Evolutionary conservation across 2,329 filamentous ascomycete species (phyloP), one percentile per base, ranked within the genome.

Genomic region (Penicillium sp.): DNA sequence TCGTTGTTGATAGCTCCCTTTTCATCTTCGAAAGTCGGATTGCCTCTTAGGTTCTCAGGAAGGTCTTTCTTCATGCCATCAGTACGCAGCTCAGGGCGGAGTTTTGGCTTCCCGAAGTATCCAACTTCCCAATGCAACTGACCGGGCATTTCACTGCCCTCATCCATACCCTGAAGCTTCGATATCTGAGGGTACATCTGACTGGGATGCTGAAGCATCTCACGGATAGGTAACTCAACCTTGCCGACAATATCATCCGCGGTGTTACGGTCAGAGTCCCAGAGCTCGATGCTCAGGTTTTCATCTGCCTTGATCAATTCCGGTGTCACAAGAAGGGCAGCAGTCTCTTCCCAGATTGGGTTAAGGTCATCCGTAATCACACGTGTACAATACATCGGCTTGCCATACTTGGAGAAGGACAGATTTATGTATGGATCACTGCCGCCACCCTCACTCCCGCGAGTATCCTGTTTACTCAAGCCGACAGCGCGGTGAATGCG

Each of bases 161-260:
- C 83, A 60, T 93, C 85, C 72, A 94, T 82, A 10, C 91, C 91
- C 26, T 80, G 76, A 1, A 97, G 79, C 59, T 84, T 89, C 0
- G 89, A 95, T 7, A 87, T 78, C 59, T 95, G 88, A 5, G 87
- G 85, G 60, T 90, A 94, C 87, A 96, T 95, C 62, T 86, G 87
- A 32, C 90, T 88, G 0, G 91, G 89, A 64, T 96, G 87, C 62
- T 95, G 86, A 51, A 97, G 94, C 73, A 98, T 84, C 66, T 96
- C 89, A 61, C 95, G 89, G 65, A 98, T 88, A 32, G 88, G 91
- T 3, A 97, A 73, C 64, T 97, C 90, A 17, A 97, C 82, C 69
- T 96, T 96, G 47, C 93, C 93, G 13, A 96, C 89, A 40, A 96
- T 86, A 61, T 97, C 93, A 64, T 97, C 93, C 1, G 91, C 88